A percentile compares a stretch with the other conserved stretches of the same genome.
Evolutionary conservation across 306 rosid species (phyloP).

Genomic region (Inga laurina): DNA sequence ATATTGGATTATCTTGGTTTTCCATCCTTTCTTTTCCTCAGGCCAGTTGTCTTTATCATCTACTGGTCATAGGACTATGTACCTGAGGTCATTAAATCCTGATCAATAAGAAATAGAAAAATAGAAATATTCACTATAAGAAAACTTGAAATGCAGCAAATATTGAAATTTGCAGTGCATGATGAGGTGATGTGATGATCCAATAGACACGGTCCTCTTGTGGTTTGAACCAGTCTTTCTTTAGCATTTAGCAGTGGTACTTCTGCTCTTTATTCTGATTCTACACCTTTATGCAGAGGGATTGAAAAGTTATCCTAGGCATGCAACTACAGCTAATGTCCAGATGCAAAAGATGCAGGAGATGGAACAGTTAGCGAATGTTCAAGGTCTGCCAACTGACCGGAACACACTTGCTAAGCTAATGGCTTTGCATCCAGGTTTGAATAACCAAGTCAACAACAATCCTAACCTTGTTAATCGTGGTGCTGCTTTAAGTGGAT

Average conservation of each 20-base stretch:
- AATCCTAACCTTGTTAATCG: slow-evolving; percentile 61
- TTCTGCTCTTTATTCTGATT: slow-evolving; percentile 21
- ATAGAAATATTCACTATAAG: neutral
- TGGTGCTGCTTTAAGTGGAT: slow-evolving; percentile 69
- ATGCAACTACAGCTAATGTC: slow-evolving; percentile 62
- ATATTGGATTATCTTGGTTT: neutral
- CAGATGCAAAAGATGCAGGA: slow-evolving; percentile 96
- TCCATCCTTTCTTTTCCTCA: neutral
- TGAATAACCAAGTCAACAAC: slow-evolving; percentile 60
- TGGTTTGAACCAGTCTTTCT: neutral
- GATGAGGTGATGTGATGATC: neutral
- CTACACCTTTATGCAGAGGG: slow-evolving; percentile 60
- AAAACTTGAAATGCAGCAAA: neutral
- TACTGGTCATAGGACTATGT: neutral
- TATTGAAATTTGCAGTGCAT: neutral
- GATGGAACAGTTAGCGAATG: slow-evolving; percentile 86
- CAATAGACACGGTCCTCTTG: neutral
- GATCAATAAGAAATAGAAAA: neutral
- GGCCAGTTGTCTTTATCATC: neutral
- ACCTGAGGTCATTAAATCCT: neutral
- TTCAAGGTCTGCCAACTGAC: slow-evolving; percentile 87
- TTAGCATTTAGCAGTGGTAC: neutral
- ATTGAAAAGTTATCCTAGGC: slow-evolving; percentile 86
- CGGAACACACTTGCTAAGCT: slow-evolving; percentile 77
- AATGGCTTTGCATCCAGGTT: slow-evolving; percentile 75